A percentile compares a stretch with the other conserved stretches of the same genome.
Evolutionary conservation across 495 filamentous ascomycete species (phyloP).

Genomic region (Extremus antarcticus): DNA sequence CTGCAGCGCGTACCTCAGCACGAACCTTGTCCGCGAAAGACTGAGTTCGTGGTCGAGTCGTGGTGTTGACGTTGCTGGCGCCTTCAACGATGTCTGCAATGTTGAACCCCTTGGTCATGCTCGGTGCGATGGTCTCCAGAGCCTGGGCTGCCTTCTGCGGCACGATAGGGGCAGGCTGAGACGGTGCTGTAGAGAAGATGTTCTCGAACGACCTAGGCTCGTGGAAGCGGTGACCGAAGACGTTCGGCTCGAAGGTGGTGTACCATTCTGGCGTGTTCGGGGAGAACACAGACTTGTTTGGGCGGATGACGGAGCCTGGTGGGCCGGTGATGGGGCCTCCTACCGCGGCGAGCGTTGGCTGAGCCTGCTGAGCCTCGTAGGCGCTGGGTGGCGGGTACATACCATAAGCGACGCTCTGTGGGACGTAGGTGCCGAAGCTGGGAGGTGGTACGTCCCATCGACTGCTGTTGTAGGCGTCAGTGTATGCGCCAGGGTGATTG

Average conservation of each 20-base stretch:
- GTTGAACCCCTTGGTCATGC: not conserved
- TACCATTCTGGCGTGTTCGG: not conserved
- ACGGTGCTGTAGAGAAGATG: too few relatives aligned
- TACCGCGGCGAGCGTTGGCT: too few relatives aligned
- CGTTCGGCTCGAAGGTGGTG: not conserved
- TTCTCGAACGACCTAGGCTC: too few relatives aligned
- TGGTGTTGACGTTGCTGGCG: not conserved
- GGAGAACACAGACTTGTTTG: not conserved
- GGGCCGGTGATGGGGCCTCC: not conserved
- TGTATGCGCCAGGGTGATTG: not conserved
- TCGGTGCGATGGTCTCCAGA: not conserved
- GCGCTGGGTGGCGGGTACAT: too few relatives aligned
- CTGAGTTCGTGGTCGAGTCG: too few relatives aligned
- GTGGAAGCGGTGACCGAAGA: not conserved
- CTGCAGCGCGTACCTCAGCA: too few relatives aligned
- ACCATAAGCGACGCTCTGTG: too few relatives aligned
- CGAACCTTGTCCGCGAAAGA: too few relatives aligned
- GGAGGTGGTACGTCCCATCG: constrained; percentile 8
- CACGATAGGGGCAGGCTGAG: too few relatives aligned
- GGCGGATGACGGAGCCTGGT: too few relatives aligned
- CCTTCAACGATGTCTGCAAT: not conserved
- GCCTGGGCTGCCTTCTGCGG: not conserved
- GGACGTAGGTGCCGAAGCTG: too few relatives aligned
- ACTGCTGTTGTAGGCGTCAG: not conserved
- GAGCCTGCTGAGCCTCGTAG: too few relatives aligned